Evolutionary conservation across 257 asterid species (phyloP).

Genomic region (Salvia miltiorrhiza): DNA sequence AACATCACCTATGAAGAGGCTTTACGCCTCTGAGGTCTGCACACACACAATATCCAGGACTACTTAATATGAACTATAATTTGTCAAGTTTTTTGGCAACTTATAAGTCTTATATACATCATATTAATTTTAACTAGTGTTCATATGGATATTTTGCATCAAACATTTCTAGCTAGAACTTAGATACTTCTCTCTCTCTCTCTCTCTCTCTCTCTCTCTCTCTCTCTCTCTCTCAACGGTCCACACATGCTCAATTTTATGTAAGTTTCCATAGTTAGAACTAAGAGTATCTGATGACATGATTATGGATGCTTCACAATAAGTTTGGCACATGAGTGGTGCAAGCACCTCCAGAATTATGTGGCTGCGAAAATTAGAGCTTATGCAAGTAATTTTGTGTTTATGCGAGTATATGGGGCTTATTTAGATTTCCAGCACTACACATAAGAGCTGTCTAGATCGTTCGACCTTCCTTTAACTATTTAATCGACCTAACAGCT

Average conservation of each 20-base stretch:
- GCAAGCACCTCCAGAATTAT: background rate
- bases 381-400: background rate
- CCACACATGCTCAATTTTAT: background rate
- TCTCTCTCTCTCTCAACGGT: conserved; percentile 7
- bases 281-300: background rate
- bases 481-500: background rate
- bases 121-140: background rate
- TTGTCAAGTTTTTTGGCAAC: background rate
- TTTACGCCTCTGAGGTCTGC: background rate
- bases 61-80: background rate
- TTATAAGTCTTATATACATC: too few species aligned
- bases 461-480: background rate
- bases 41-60: background rate
- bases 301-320: background rate
- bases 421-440: background rate
- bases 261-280: background rate
- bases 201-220: too few species aligned
- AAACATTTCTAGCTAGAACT: background rate
- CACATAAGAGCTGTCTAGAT: background rate
- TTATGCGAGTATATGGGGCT: background rate
- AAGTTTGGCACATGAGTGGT: background rate
- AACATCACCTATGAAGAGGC: background rate
- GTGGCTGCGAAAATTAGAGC: background rate
- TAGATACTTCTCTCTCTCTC: background rate
- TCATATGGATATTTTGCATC: background rate